These are phyloP conservation scores for Volvariella surrecta DNA, from an alignment of 1,284 basidiomycete genomes.

Conservation along the genomic window DNA sequence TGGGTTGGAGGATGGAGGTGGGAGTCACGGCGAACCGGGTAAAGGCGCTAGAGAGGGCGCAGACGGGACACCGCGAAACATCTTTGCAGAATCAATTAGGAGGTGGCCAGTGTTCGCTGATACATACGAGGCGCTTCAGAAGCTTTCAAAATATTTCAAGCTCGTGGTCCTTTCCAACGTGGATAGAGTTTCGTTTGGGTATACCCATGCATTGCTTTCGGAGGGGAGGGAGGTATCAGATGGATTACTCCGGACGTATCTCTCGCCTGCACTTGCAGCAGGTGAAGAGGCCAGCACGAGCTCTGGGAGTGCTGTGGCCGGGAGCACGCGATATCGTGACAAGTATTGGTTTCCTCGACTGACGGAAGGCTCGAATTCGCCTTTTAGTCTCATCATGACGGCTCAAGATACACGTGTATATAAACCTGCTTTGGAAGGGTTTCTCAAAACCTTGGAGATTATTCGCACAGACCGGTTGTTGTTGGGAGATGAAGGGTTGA, in stretches of 20 bases:
- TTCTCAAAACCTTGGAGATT: constrained; percentile 38
- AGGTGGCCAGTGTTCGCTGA: constrained; percentile 63
- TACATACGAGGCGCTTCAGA: constrained; percentile 47
- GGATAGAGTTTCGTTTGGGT: constrained; percentile 52
- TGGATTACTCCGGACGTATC: constrained; percentile 10
- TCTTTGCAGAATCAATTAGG: constrained; percentile 51
- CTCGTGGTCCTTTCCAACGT: constrained; percentile 71
- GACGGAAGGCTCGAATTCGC: constrained; percentile 32
- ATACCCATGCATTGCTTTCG: constrained; percentile 51
- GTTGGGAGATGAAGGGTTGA: constrained; percentile 23
- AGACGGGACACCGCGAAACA: background rate
- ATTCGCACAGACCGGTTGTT: constrained; percentile 34
- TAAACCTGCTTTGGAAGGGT: constrained; percentile 57
- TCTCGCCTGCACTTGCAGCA: constrained; percentile 10
- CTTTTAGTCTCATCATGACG: constrained; percentile 57
- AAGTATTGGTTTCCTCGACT: constrained; percentile 32
- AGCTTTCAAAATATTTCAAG: constrained; percentile 52
- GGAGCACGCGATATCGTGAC: constrained; percentile 21
- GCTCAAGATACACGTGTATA: constrained; percentile 62
- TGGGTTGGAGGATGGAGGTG: constrained; percentile 13
- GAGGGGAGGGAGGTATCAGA: constrained; percentile 17
- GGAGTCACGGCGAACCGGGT: constrained; percentile 6
- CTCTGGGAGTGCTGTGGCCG: constrained; percentile 16
- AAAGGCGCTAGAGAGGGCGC: too few relatives aligned
- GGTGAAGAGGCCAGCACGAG: background rate